These are phyloP conservation scores for Aspergillus avenaceus DNA, from an alignment of 495 filamentous ascomycete genomes.

Conservation along the genomic window DNA sequence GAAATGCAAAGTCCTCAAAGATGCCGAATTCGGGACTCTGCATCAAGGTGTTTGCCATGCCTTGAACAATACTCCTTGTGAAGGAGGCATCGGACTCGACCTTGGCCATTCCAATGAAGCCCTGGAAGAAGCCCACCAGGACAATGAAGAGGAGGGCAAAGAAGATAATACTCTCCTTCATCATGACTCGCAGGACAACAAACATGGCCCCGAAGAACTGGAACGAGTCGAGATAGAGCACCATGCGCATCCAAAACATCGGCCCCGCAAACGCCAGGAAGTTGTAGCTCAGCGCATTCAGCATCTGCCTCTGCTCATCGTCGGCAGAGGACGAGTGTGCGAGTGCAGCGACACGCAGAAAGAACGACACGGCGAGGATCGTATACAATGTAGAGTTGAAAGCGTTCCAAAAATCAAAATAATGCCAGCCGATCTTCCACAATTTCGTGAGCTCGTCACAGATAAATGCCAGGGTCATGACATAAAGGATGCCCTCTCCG, in stretches of 20 bases:
- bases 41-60: conserved; percentile 89
- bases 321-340: conserved; percentile 49
- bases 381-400: conserved; percentile 84
- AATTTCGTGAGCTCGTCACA: conserved; percentile 83
- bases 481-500: conserved; percentile 80
- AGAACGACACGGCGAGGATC: conserved; percentile 70
- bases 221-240: conserved; percentile 90
- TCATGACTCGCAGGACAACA: conserved; percentile 96
- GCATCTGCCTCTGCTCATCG: conserved; percentile 52
- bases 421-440: conserved; percentile 86
- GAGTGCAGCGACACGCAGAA: conserved; percentile 73
- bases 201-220: conserved; percentile 98
- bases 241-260: conserved; percentile 93
- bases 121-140: conserved; percentile 86
- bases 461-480: conserved; percentile 90
- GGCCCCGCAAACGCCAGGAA: conserved; percentile 87
- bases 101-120: conserved; percentile 90
- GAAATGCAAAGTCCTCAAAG: conserved; percentile 73
- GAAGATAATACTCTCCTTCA: conserved; percentile 97
- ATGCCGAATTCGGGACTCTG: conserved; percentile 84
- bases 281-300: conserved; percentile 84
- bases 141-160: conserved; percentile 89
- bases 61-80: conserved; percentile 71
- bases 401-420: conserved; percentile 91
- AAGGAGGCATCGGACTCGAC: conserved; percentile 61